phyloP scores from a whole-genome alignment of 1,139 yeast genomes.

The Ogataea hybrid region DNA sequence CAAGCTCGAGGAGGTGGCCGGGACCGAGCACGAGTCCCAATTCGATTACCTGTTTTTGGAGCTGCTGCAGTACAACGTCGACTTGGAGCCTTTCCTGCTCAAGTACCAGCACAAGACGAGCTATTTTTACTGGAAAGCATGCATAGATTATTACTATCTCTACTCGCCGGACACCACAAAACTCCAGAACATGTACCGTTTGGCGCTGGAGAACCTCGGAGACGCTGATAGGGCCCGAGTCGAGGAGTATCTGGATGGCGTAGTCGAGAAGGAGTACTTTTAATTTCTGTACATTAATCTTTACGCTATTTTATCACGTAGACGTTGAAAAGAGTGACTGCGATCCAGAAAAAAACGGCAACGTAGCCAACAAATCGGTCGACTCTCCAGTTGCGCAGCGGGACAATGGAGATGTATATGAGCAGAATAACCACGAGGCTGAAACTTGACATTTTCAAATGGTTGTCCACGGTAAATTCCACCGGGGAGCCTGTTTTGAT shows the following conservation, averaged over 20 bases:
- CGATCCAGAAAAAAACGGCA: slow-evolving; percentile 35
- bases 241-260: slow-evolving; percentile 3
- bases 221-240: slow-evolving; percentile 2
- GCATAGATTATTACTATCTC: slow-evolving; percentile 14
- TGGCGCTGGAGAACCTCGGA: slow-evolving; percentile 9
- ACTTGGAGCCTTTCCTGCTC: slow-evolving; percentile 12
- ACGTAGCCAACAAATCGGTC: slow-evolving; percentile 36
- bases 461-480: slow-evolving; percentile 28
- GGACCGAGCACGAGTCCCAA: slow-evolving; percentile 23
- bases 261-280: slow-evolving; percentile 5
- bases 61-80: slow-evolving; percentile 18
- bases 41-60: slow-evolving; percentile 30
- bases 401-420: slow-evolving; percentile 32
- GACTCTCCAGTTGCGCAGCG: slow-evolving; percentile 43
- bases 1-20: slow-evolving; percentile 22
- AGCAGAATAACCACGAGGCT: slow-evolving; percentile 34
- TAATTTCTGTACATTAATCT: neutral
- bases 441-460: slow-evolving; percentile 34
- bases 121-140: slow-evolving; percentile 23
- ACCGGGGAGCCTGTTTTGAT: slow-evolving; percentile 18
- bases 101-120: slow-evolving; percentile 15
- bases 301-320: slow-evolving; percentile 10
- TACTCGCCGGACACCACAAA: slow-evolving; percentile 8
- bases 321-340: slow-evolving; percentile 27
- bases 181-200: slow-evolving; percentile 7